Evolutionary conservation across 2,329 filamentous ascomycete genomes (phyloP).

Genomic region (Akanthomyces dipterigenus): DNA sequence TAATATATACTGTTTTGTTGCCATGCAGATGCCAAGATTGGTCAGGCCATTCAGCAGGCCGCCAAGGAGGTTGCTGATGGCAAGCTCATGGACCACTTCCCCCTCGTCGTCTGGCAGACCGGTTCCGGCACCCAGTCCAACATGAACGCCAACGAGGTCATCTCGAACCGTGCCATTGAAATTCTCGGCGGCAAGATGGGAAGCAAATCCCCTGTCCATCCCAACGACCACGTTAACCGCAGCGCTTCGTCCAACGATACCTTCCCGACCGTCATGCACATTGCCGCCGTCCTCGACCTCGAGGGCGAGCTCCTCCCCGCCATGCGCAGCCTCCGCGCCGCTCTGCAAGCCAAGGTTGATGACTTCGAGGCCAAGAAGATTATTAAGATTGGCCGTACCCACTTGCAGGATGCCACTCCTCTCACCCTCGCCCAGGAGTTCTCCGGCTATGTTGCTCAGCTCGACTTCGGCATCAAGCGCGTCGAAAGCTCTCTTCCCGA

Average conservation of each 20-base stretch:
- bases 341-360: slow-evolving; percentile 81
- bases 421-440: slow-evolving; percentile 96
- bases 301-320: slow-evolving; percentile 80
- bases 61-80: slow-evolving; percentile 87
- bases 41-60: slow-evolving; percentile 89
- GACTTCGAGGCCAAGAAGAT: slow-evolving; percentile 79
- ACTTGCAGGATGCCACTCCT: slow-evolving; percentile 94
- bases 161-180: slow-evolving; percentile 98
- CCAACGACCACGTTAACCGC: slow-evolving; percentile 99
- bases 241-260: slow-evolving; percentile 98
- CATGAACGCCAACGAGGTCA: slow-evolving; percentile 99
- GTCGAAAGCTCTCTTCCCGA: slow-evolving; percentile 77
- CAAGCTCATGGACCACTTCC: slow-evolving; percentile 95
- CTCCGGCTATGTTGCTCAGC: slow-evolving; percentile 92
- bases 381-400: slow-evolving; percentile 98
- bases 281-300: slow-evolving; percentile 89
- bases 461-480: slow-evolving; percentile 83
- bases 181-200: slow-evolving; percentile 92
- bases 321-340: slow-evolving; percentile 72
- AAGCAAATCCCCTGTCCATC: slow-evolving; percentile 96
- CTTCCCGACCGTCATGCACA: slow-evolving; percentile 99
- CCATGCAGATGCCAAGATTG: slow-evolving; percentile 63
- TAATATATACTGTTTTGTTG: background rate
- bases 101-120: slow-evolving; percentile 98
- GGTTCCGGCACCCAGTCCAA: slow-evolving; percentile 98